Evolutionary conservation across 208 protist genomes (phyloP).

Genomic region (Wallacemonas sp.): DNA sequence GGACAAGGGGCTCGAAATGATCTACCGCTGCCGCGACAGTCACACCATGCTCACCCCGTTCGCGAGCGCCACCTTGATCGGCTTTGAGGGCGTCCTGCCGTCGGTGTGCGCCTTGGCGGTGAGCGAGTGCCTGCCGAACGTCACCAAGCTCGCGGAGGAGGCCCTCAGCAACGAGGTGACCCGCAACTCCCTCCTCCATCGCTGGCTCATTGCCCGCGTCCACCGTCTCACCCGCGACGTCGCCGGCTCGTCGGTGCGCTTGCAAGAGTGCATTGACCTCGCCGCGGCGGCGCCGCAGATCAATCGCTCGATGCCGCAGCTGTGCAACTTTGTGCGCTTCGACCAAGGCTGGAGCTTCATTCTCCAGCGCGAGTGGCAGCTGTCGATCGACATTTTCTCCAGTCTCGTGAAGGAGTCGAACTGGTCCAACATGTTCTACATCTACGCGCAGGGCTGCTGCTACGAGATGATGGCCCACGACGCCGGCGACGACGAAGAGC

Average conservation of each 20-base stretch:
- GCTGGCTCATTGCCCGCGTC: constrained; percentile 59
- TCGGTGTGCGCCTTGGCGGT: constrained; percentile 34
- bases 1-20: constrained; percentile 35
- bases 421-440: constrained; percentile 66
- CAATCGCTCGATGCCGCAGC: constrained; percentile 48
- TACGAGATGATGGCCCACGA: constrained; percentile 55
- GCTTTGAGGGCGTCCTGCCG: constrained; percentile 43
- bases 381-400: constrained; percentile 28
- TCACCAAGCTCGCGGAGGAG: constrained; percentile 26
- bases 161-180: constrained; percentile 21
- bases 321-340: constrained; percentile 56
- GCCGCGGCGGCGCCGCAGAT: constrained; percentile 37
- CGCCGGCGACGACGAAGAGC: constrained; percentile 8
- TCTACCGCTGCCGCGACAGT: constrained; percentile 50
- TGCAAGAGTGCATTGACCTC: constrained; percentile 41
- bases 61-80: constrained; percentile 45
- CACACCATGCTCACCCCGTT: constrained; percentile 61
- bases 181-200: constrained; percentile 50
- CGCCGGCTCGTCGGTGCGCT: constrained; percentile 23
- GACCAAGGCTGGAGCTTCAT: constrained; percentile 55
- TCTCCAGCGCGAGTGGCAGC: constrained; percentile 37
- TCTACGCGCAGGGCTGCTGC: constrained; percentile 54
- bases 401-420: constrained; percentile 44
- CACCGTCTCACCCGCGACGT: constrained; percentile 42
- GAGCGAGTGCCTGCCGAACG: constrained; percentile 26